Evolutionary conservation across 2,329 filamentous ascomycete genomes (phyloP).

Genomic region (Ascochyta rabiei): DNA sequence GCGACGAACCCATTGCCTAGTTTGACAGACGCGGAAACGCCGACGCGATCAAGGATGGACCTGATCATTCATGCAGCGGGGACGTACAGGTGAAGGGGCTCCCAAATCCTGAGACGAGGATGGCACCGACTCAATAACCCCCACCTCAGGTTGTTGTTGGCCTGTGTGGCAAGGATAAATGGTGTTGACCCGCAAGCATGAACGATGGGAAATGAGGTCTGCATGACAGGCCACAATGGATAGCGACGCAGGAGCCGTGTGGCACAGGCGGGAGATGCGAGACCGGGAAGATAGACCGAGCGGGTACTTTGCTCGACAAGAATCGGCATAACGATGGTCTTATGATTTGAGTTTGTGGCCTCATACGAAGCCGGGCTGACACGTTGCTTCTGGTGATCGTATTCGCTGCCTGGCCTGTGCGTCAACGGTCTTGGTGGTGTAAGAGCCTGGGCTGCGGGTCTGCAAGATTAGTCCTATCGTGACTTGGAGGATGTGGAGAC

Average conservation of each 20-base stretch:
- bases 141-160: conserved; percentile 3
- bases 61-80: conserved; percentile 13
- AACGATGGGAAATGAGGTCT: conserved; percentile 20
- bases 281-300: conserved; percentile 1
- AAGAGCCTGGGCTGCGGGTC: background rate
- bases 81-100: conserved; percentile 2
- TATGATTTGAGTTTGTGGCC: conserved; percentile 6
- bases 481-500: background rate
- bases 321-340: conserved; percentile 3
- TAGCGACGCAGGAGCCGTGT: conserved; percentile 4
- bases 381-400: conserved; percentile 9
- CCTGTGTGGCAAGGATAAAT: background rate
- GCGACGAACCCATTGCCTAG: conserved; percentile 8
- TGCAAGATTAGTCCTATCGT: background rate
- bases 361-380: conserved; percentile 5
- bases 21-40: conserved; percentile 4
- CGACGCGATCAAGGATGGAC: background rate
- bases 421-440: background rate
- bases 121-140: conserved; percentile 6
- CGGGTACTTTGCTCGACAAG: background rate
- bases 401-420: conserved; percentile 2
- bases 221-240: conserved; percentile 5
- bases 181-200: conserved; percentile 9
- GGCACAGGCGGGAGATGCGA: conserved; percentile 17
- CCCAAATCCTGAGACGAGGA: conserved; percentile 13